These are phyloP conservation scores for Cyberlindnera mississippiensis DNA, from an alignment of 805 yeast genomes.

Conservation along the genomic window DNA sequence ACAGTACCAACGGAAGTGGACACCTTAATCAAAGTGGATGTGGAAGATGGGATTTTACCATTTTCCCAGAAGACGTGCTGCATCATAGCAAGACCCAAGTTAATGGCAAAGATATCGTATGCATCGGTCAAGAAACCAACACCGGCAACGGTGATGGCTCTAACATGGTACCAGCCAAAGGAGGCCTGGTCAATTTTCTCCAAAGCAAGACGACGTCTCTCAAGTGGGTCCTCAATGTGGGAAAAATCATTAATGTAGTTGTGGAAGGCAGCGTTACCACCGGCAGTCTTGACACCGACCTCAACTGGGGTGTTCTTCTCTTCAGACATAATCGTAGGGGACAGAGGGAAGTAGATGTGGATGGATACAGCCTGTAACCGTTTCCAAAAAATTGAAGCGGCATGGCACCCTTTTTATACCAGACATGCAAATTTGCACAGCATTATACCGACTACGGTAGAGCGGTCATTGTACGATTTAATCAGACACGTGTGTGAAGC, in stretches of 20 bases:
- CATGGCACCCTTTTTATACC: too few species aligned
- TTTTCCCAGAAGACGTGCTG: constrained; percentile 67
- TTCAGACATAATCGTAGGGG: constrained; percentile 11
- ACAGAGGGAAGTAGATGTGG: too few species aligned
- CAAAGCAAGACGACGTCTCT: constrained; percentile 81
- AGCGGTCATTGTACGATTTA: not conserved
- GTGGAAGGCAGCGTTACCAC: constrained; percentile 87
- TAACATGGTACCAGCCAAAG: constrained; percentile 79
- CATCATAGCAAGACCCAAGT: constrained; percentile 77
- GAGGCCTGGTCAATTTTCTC: constrained; percentile 77
- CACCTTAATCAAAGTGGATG: constrained; percentile 73
- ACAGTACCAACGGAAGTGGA: constrained; percentile 94
- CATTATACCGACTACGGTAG: too few species aligned
- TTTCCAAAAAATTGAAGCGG: too few species aligned
- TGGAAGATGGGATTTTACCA: constrained; percentile 60
- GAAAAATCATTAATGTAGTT: constrained; percentile 77
- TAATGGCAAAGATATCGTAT: constrained; percentile 88
- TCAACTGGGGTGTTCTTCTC: constrained; percentile 26
- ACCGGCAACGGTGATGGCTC: constrained; percentile 84
- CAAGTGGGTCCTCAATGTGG: constrained; percentile 78
- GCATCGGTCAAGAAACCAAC: constrained; percentile 93
- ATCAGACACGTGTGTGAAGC: not conserved
- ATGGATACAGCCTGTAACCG: too few species aligned
- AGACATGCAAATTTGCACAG: too few species aligned
- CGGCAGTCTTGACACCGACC: constrained; percentile 41